Base-by-base conservation (phyloP, 202 grass and related monocot genomes). In the Panicum virgatum region DNA sequence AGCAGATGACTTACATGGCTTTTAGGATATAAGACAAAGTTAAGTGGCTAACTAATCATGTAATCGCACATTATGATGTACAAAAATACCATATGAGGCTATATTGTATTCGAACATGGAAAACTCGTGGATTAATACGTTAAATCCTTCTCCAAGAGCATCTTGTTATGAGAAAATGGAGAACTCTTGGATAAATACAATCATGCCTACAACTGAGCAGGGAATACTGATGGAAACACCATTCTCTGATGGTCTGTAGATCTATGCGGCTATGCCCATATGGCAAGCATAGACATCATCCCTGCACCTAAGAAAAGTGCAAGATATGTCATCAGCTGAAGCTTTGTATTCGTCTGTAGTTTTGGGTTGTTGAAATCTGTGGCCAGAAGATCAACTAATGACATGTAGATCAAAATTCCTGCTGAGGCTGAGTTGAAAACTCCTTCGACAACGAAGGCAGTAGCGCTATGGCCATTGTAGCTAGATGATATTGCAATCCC, bases 391-490 rank as follows among this genome's bases (percentile, higher is more conserved):
- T 98, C 96, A 39, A 98, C 96, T 29, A 98, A 91, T 64, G 96
- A 86, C 96, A 98, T 95, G 72, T 98, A 98, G 76, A 98, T 93
- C 56, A 98, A 86, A 84, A 98, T 98, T 46, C 96, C 92, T 62
- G 96, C 92, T 9, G 92, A 87, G 15, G 96, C 90, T 20, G 96
- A 88, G 53, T 98, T 91, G 75, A 93, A 91, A 58, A 91, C 68
- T 11, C 96, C 96, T 77, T 98, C 96, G 1, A 95, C 66, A 34
- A 95, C 75, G 23, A 98, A 68, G 30, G 92, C 96, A 25, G 82
- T 95, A 39, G 88, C 62, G 48, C 92, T 95, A 62, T 83, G 88
- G 5, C 47, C 80, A 63, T 95, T 84, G 53, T 95, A 95, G 88
- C 88, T 86, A 15, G 90, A 91, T 70, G 92, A 98, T 75, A 98